Conservation (phyloP, 2,329 filamentous ascomycete species). For the Hymenoscyphus repandus region DNA sequence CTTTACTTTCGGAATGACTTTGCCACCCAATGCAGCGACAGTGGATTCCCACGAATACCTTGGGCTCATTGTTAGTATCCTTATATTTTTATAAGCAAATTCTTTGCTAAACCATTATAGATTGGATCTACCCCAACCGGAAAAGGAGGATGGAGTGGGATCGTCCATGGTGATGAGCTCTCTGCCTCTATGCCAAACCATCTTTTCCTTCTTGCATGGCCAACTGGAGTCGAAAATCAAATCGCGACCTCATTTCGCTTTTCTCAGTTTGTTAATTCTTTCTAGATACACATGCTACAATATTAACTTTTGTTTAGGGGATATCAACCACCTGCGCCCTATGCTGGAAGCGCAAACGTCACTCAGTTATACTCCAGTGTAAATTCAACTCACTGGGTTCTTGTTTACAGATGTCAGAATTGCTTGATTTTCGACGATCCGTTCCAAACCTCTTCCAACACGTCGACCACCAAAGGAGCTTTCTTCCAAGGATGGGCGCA, state of each 20-base stretch:
- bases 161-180: slow-evolving; percentile 45
- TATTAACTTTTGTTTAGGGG: slow-evolving; percentile 32
- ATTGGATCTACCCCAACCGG: slow-evolving; percentile 40
- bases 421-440: slow-evolving; percentile 50
- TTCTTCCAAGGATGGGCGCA: slow-evolving; percentile 54
- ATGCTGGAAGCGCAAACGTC: slow-evolving; percentile 56
- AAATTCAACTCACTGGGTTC: slow-evolving; percentile 52
- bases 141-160: slow-evolving; percentile 51
- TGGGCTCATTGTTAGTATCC: slow-evolving; percentile 46
- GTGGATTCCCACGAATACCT: slow-evolving; percentile 51
- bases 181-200: slow-evolving; percentile 46
- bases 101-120: slow-evolving; percentile 7
- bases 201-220: slow-evolving; percentile 54
- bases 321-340: slow-evolving; percentile 53
- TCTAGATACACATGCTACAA: background rate
- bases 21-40: slow-evolving; percentile 44
- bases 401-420: slow-evolving; percentile 59
- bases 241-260: slow-evolving; percentile 54
- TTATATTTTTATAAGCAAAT: background rate
- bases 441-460: slow-evolving; percentile 36
- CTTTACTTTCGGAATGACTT: slow-evolving; percentile 48
- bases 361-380: slow-evolving; percentile 55
- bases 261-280: slow-evolving; percentile 33
- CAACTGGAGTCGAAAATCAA: slow-evolving; percentile 40
- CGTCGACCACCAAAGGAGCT: slow-evolving; percentile 39